phyloP scores from a whole-genome alignment of 192 early-diverging fungal genomes.

The Mortierella antarctica region DNA sequence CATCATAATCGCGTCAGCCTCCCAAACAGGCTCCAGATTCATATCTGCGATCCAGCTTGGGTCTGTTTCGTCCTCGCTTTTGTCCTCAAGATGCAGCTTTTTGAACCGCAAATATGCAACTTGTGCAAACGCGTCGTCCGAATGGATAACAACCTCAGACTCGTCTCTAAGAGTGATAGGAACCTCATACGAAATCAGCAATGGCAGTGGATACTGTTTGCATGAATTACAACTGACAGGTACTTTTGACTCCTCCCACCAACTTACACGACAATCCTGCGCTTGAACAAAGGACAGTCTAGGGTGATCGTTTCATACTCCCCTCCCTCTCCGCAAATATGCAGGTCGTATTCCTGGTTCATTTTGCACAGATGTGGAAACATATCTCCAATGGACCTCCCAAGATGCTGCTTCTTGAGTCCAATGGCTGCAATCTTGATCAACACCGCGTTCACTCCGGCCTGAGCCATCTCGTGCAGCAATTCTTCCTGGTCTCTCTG shows the following conservation, averaged over 20 bases:
- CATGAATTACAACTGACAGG: background rate
- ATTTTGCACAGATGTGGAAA: constrained; percentile 76
- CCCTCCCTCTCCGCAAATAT: constrained; percentile 97
- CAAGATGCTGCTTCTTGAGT: constrained; percentile 77
- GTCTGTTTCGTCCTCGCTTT: constrained; percentile 54
- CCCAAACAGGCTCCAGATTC: constrained; percentile 38
- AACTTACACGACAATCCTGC: constrained; percentile 82
- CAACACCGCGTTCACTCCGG: constrained; percentile 82
- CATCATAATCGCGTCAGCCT: constrained; percentile 24
- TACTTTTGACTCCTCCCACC: background rate
- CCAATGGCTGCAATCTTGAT: constrained; percentile 95
- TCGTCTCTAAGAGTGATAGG: constrained; percentile 68
- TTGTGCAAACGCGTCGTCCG: constrained; percentile 82
- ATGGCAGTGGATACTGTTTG: too few species aligned
- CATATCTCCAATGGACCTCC: constrained; percentile 83
- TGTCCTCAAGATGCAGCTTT: constrained; percentile 75
- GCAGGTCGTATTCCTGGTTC: constrained; percentile 81
- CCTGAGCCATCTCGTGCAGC: constrained; percentile 85
- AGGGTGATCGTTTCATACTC: constrained; percentile 96
- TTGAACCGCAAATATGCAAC: constrained; percentile 86
- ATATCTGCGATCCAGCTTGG: constrained; percentile 34
- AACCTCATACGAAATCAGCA: background rate
- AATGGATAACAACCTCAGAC: constrained; percentile 77
- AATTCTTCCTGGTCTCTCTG: constrained; percentile 85
- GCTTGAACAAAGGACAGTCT: constrained; percentile 92